Percentiles rank a stretch among this genome's conserved stretches.
phyloP scores from a whole-genome alignment of 2,329 filamentous ascomycete genomes.

The Fusarium sp. region DNA sequence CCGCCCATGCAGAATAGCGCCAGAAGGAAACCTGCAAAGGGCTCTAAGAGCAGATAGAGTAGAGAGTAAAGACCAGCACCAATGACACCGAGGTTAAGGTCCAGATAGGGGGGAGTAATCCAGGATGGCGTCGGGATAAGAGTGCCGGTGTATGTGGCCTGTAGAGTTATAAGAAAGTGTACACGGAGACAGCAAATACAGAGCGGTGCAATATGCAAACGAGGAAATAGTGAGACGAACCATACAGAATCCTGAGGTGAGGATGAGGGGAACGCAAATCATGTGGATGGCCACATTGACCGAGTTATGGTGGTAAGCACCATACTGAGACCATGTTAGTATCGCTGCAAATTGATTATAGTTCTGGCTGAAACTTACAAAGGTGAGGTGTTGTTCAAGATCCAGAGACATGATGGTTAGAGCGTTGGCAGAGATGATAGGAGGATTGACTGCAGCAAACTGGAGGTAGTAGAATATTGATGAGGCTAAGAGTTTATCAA shows the following conservation, averaged over 20 bases:
- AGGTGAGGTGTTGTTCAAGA: constrained; percentile 84
- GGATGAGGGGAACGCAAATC: constrained; percentile 80
- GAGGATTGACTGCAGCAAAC: constrained; percentile 3
- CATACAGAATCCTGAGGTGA: constrained; percentile 78
- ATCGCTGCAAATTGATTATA: constrained; percentile 4
- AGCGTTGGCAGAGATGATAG: constrained; percentile 28
- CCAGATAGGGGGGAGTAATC: constrained; percentile 75
- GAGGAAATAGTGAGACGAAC: constrained; percentile 63
- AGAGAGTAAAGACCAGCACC: constrained; percentile 76
- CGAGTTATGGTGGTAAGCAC: constrained; percentile 83
- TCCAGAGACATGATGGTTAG: constrained; percentile 72
- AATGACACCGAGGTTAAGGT: constrained; percentile 75
- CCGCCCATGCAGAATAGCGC: constrained; percentile 81
- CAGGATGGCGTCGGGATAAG: constrained; percentile 75
- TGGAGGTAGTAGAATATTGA: constrained; percentile 8
- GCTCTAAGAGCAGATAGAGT: constrained; percentile 92
- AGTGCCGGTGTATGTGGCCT: constrained; percentile 73
- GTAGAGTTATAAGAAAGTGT: constrained; percentile 24
- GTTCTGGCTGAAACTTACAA: constrained; percentile 68
- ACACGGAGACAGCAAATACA: constrained; percentile 1
- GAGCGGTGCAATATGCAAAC: not conserved
- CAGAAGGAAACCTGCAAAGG: constrained; percentile 85
- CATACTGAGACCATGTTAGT: constrained; percentile 71
- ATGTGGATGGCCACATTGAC: constrained; percentile 85
- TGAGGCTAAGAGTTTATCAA: constrained; percentile 27